phyloP scores from a whole-genome alignment of 306 rosid species.

The Morella rubra region DNA sequence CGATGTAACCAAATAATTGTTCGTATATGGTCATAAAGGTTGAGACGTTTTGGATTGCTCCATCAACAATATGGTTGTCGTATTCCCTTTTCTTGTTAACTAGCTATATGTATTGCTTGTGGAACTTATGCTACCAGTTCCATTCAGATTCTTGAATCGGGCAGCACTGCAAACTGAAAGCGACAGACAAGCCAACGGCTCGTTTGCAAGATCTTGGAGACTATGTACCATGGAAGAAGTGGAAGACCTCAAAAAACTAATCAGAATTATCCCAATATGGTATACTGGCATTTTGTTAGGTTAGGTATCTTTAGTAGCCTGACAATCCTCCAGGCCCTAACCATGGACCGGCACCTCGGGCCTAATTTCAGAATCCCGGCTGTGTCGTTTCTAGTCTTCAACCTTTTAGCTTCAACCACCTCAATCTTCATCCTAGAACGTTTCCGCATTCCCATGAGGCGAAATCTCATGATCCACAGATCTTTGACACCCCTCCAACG shows the following conservation, averaged over 20 bases:
- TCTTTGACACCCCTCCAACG: slow-evolving; percentile 26
- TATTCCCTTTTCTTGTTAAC: no score
- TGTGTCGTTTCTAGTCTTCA: slow-evolving; percentile 21
- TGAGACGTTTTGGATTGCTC: no score
- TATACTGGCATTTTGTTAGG: slow-evolving; percentile 28
- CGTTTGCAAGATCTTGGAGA: slow-evolving; percentile 30
- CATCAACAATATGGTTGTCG: no score
- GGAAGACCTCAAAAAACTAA: slow-evolving; percentile 33
- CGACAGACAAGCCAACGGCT: slow-evolving; percentile 13
- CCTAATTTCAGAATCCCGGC: slow-evolving; percentile 30
- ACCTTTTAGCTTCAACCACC: slow-evolving; percentile 30
- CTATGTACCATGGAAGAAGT: slow-evolving; percentile 36
- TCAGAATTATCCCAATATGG: slow-evolving; percentile 35
- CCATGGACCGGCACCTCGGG: slow-evolving; percentile 33
- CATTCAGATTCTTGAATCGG: slow-evolving; percentile 27
- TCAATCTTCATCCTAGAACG: slow-evolving; percentile 29
- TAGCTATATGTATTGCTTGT: no score
- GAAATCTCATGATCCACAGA: not conserved
- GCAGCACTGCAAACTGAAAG: slow-evolving; percentile 29
- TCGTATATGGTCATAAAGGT: no score
- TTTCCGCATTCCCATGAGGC: slow-evolving; percentile 4
- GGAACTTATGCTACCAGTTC: no score
- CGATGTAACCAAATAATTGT: no score
- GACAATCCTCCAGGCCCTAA: slow-evolving; percentile 29
- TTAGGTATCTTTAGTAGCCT: slow-evolving; percentile 19